Percentiles rank a stretch among this genome's conserved stretches.
Conservation (phyloP, 371 early-diverging fungal genomes). For the Rhizopus microsporus region DNA sequence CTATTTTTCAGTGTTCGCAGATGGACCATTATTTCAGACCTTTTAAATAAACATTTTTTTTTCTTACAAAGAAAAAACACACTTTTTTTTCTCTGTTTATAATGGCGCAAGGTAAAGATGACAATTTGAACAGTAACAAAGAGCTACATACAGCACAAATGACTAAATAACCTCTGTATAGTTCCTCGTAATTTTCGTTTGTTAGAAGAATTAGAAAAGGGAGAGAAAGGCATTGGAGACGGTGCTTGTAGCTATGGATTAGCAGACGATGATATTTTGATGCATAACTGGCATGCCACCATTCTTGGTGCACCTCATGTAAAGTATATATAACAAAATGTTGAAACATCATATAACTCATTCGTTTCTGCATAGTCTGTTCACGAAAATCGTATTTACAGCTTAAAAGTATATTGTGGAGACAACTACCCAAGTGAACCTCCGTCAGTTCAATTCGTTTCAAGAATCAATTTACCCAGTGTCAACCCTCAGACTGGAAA, state of each 20-base stretch:
- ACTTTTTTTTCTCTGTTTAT: slow-evolving; percentile 8
- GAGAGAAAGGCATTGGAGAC: slow-evolving; percentile 96
- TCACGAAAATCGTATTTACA: slow-evolving; percentile 95
- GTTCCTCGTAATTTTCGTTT: slow-evolving; percentile 97
- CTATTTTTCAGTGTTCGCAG: too few relatives aligned
- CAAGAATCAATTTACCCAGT: slow-evolving; percentile 87
- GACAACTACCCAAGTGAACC: slow-evolving; percentile 83
- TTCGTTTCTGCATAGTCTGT: slow-evolving; percentile 62
- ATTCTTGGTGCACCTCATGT: slow-evolving; percentile 95
- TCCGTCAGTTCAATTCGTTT: slow-evolving; percentile 79
- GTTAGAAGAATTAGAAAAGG: slow-evolving; percentile 96
- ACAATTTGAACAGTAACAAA: neutral
- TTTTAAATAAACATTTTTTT: slow-evolving; percentile 1
- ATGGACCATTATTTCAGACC: too few relatives aligned
- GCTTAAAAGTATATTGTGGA: slow-evolving; percentile 83
- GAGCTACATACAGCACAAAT: neutral
- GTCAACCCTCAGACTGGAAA: slow-evolving; percentile 82
- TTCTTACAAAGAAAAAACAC: slow-evolving; percentile 2
- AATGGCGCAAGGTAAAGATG: slow-evolving; percentile 20
- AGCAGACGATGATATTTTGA: slow-evolving; percentile 81
- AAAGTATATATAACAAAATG: slow-evolving; percentile 25
- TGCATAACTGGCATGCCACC: slow-evolving; percentile 91
- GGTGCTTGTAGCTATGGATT: slow-evolving; percentile 94
- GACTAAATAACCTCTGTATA: slow-evolving; percentile 23
- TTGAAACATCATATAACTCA: neutral